phyloP scores from a whole-genome alignment of 1,139 yeast genomes.

The Blastobotrys illinoisensis region DNA sequence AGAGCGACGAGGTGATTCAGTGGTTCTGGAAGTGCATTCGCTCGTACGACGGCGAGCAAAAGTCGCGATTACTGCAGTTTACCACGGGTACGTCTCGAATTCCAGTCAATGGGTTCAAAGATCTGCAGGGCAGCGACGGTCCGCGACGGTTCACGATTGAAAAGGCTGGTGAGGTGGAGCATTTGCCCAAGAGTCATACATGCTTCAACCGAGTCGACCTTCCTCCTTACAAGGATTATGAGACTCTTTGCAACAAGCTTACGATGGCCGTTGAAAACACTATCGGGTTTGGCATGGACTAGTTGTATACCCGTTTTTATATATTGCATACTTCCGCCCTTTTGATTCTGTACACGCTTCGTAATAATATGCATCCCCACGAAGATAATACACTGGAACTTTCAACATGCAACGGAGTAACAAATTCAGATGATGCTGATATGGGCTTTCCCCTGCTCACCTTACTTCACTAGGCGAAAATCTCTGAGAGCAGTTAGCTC shows the following conservation, averaged over 20 bases:
- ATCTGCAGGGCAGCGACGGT: conserved; percentile 96
- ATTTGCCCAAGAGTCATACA: conserved; percentile 93
- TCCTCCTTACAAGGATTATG: conserved; percentile 75
- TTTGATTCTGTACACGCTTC: background rate
- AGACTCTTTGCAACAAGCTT: conserved; percentile 70
- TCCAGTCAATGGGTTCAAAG: conserved; percentile 98
- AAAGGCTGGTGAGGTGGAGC: conserved; percentile 91
- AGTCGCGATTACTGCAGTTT: conserved; percentile 89
- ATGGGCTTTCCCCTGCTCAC: no score
- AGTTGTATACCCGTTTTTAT: conserved; percentile 16
- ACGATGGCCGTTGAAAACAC: conserved; percentile 90
- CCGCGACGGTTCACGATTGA: conserved; percentile 98
- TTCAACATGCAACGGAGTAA: no score
- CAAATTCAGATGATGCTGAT: no score
- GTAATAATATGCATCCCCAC: background rate
- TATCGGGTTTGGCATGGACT: conserved; percentile 95
- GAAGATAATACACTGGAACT: no score
- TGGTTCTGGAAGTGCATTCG: conserved; percentile 97
- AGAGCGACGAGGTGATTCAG: conserved; percentile 89
- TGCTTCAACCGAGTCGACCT: conserved; percentile 92
- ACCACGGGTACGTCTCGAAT: conserved; percentile 98
- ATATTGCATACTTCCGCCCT: conserved; percentile 1
- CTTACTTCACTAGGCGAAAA: no score
- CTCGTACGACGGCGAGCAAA: conserved; percentile 95
- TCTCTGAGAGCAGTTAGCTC: no score